Conservation (phyloP, 1,139 yeast species). For the Candida tetrigidarum region DNA sequence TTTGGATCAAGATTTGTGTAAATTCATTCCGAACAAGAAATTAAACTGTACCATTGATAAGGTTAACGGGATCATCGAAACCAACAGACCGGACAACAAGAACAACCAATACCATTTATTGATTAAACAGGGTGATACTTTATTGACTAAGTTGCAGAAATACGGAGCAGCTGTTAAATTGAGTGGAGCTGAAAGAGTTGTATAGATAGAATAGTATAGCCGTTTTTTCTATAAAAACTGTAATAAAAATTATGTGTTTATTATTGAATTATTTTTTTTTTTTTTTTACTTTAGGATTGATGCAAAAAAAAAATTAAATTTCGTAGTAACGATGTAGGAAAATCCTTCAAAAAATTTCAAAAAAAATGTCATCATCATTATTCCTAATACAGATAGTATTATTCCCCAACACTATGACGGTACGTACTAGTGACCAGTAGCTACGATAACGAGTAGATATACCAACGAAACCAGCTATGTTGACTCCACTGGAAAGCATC, state of each 20-base stretch:
- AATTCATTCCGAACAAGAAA: constrained; percentile 90
- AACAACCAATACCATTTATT: constrained; percentile 90
- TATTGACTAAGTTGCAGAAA: constrained; percentile 93
- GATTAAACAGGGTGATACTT: constrained; percentile 90
- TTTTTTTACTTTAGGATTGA: not conserved
- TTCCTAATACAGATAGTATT: no score
- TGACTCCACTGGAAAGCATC: not conserved
- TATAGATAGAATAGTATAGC: constrained; percentile 11
- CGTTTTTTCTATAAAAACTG: no score
- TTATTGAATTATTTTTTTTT: not conserved
- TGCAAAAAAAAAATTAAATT: not conserved
- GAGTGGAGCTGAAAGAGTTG: constrained; percentile 83
- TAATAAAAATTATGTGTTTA: not conserved
- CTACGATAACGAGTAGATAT: not conserved
- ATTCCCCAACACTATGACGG: no score
- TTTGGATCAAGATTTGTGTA: constrained; percentile 80
- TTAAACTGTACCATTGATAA: constrained; percentile 95
- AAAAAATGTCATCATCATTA: no score
- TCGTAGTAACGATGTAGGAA: no score
- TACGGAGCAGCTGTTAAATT: constrained; percentile 97
- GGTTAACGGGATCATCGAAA: constrained; percentile 94
- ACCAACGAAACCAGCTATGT: not conserved
- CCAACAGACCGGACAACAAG: constrained; percentile 95
- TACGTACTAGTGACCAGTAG: not conserved
- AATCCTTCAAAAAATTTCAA: not conserved